Evolutionary conservation across 805 yeast species (phyloP).

Genomic region (Wickerhamiella brachini): DNA sequence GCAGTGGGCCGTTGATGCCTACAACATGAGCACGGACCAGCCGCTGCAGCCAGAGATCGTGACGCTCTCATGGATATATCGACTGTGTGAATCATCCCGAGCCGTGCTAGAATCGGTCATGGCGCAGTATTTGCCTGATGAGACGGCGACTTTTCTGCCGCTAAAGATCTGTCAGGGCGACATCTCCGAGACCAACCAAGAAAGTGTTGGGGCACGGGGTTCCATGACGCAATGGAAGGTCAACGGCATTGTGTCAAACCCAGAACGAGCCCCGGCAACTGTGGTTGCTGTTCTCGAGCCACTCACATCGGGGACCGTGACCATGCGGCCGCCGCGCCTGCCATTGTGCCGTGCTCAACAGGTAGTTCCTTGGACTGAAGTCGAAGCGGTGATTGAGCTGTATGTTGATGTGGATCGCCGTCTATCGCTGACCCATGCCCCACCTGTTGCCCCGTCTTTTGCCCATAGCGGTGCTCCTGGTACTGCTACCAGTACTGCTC

Average conservation of each 20-base stretch:
- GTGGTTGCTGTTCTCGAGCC: background rate
- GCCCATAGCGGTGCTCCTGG: no score
- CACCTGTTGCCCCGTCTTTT: no score
- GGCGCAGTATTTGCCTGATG: background rate
- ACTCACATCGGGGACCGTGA: background rate
- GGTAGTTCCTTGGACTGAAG: background rate
- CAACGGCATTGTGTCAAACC: background rate
- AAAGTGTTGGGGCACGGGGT: background rate
- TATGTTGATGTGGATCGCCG: background rate
- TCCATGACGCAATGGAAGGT: background rate
- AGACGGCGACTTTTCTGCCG: background rate
- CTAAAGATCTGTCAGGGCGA: background rate
- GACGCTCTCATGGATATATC: background rate
- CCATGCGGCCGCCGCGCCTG: background rate
- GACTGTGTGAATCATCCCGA: background rate
- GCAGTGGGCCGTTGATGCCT: constrained; percentile 3
- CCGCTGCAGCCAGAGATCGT: background rate
- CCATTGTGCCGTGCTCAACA: background rate
- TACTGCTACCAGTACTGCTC: no score
- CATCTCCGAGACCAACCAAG: background rate
- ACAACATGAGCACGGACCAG: background rate
- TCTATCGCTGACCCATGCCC: background rate
- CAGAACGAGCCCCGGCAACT: background rate
- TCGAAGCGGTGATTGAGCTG: background rate
- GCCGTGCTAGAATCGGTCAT: background rate